phyloP scores from a whole-genome alignment of 1,284 basidiomycete species.

The Volvariella volvacea region DNA sequence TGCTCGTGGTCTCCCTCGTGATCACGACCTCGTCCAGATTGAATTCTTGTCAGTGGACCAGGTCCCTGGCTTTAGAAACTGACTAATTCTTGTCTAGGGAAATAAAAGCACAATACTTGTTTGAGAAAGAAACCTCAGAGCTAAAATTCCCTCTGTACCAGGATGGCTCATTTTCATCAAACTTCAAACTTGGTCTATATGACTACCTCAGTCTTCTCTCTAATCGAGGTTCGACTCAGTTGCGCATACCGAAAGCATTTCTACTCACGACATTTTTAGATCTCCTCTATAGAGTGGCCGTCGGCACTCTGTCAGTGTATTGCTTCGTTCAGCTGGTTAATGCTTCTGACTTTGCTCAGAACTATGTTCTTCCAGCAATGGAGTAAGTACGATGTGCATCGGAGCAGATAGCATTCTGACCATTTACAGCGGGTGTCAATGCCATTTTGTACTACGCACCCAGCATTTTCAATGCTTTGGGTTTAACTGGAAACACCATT shows the following conservation, averaged over 20 bases:
- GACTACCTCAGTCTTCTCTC: conserved; percentile 51
- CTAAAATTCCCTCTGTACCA: conserved; percentile 58
- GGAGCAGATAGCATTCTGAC: background rate
- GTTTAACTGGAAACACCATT: conserved; percentile 51
- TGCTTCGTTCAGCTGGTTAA: background rate
- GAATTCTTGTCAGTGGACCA: conserved; percentile 58
- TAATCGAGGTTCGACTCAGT: conserved; percentile 35
- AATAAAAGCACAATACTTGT: conserved; percentile 72
- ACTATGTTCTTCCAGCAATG: conserved; percentile 71
- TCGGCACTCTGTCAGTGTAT: conserved; percentile 46
- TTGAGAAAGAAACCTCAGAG: conserved; percentile 59
- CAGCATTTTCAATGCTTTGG: conserved; percentile 53
- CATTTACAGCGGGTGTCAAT: conserved; percentile 38
- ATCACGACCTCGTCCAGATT: conserved; percentile 65
- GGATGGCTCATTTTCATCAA: conserved; percentile 49
- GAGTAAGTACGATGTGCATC: conserved; percentile 26
- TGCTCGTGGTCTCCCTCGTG: conserved; percentile 49
- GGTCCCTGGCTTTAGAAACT: no score
- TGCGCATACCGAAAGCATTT: background rate
- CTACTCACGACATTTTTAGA: conserved; percentile 24
- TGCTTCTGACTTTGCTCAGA: conserved; percentile 18
- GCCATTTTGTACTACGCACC: conserved; percentile 69
- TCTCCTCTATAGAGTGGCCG: conserved; percentile 50
- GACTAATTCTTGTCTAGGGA: conserved; percentile 35
- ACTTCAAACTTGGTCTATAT: conserved; percentile 55